These are phyloP conservation scores for Alternaria rosae DNA, from an alignment of 2,329 filamentous ascomycete species.

Conservation along the genomic window DNA sequence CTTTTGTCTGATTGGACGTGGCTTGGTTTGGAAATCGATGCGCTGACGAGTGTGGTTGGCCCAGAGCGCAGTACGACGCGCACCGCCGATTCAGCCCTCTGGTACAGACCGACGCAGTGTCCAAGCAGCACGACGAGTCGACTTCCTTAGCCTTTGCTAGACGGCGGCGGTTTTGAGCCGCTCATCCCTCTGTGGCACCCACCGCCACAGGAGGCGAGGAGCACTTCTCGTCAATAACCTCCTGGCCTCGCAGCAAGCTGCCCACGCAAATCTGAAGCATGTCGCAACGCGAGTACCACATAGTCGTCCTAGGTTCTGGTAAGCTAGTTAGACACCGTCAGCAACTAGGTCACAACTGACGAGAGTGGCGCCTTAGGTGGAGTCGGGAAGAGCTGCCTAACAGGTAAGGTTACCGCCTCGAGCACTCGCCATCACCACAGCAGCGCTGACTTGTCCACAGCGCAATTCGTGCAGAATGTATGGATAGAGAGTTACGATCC, in stretches of 20 bases:
- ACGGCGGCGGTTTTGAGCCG: slow-evolving; percentile 35
- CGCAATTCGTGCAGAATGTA: slow-evolving; percentile 92
- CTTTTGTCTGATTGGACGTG: slow-evolving; percentile 30
- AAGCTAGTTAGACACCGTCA: slow-evolving; percentile 29
- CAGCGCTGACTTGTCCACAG: slow-evolving; percentile 48
- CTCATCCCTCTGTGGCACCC: slow-evolving; percentile 43
- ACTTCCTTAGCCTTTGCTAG: slow-evolving; percentile 32
- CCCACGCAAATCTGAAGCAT: slow-evolving; percentile 32
- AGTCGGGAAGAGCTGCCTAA: slow-evolving; percentile 91
- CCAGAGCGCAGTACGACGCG: slow-evolving; percentile 29
- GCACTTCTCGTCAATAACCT: slow-evolving; percentile 21
- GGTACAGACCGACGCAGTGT: slow-evolving; percentile 27
- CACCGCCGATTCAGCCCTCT: slow-evolving; percentile 31
- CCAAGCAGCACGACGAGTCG: slow-evolving; percentile 26
- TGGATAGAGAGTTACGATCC: slow-evolving; percentile 82
- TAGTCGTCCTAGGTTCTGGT: slow-evolving; percentile 54
- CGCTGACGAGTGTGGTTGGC: slow-evolving; percentile 43
- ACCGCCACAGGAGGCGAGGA: slow-evolving; percentile 32
- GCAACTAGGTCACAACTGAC: slow-evolving; percentile 33
- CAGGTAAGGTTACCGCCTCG: slow-evolving; percentile 64
- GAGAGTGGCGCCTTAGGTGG: slow-evolving; percentile 66
- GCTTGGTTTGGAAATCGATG: slow-evolving; percentile 26
- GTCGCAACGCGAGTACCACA: slow-evolving; percentile 54
- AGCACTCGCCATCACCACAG: not conserved
- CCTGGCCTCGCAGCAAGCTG: slow-evolving; percentile 18